phyloP scores from a whole-genome alignment of 768 basidiomycete species.

The Suillus hirtellus region DNA sequence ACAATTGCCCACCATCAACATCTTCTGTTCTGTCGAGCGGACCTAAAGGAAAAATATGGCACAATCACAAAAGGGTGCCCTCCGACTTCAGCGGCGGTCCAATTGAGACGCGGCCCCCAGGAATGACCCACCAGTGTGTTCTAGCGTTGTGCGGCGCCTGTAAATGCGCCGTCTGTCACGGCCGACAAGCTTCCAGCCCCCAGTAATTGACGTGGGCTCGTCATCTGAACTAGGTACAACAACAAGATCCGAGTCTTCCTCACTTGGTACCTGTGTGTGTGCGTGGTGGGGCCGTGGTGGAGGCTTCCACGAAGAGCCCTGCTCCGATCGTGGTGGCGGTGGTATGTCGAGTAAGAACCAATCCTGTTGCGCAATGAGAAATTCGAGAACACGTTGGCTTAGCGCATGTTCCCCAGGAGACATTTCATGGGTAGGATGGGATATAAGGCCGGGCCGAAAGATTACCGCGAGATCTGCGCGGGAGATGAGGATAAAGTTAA shows the following conservation, averaged over 20 bases:
- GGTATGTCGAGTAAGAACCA: conserved; percentile 91
- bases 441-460: conserved; percentile 93
- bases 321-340: conserved; percentile 52
- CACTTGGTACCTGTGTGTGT: conserved; percentile 14
- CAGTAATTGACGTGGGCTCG: conserved; percentile 42
- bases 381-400: conserved; percentile 90
- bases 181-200: conserved; percentile 56
- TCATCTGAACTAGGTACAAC: conserved; percentile 49
- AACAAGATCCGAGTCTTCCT: conserved; percentile 48
- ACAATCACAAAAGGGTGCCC: conserved; percentile 15
- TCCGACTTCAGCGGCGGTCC: conserved; percentile 27
- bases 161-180: conserved; percentile 43
- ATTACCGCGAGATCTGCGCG: conserved; percentile 88
- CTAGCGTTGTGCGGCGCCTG: conserved; percentile 59
- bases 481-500: conserved; percentile 5
- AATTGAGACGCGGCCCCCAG: conserved; percentile 33
- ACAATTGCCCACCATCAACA: conserved; percentile 38
- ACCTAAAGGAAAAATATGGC: conserved; percentile 21
- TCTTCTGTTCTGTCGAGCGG: conserved; percentile 20
- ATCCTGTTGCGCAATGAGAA: conserved; percentile 94
- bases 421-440: conserved; percentile 86
- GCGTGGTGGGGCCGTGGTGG: conserved; percentile 15
- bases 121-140: conserved; percentile 36
- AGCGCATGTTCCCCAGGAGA: conserved; percentile 82
- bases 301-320: conserved; percentile 31